Conservation (phyloP, 306 rosid genomes). For the Carpinus viminea region DNA sequence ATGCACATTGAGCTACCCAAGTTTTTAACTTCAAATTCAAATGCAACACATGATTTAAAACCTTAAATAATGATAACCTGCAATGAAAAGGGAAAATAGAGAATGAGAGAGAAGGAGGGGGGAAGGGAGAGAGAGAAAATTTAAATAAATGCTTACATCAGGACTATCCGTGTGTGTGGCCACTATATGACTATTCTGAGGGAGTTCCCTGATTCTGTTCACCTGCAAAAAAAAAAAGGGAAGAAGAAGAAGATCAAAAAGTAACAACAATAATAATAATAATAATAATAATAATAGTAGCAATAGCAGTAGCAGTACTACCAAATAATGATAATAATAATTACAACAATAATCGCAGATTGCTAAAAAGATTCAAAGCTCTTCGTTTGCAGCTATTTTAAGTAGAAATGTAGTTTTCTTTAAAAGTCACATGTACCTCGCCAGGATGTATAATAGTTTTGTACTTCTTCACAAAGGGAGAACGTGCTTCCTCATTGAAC, state of each 20-base stretch:
- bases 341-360: conserved; percentile 6
- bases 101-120: not conserved
- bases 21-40: conserved; percentile 9
- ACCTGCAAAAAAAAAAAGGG: conserved; percentile 50
- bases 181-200: conserved; percentile 84
- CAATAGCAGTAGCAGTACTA: too few species aligned
- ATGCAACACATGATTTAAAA: not conserved
- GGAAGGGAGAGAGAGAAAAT: not conserved
- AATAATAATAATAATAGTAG: too few species aligned
- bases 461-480: conserved; percentile 99
- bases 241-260: too few species aligned
- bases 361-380: not conserved
- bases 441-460: conserved; percentile 99
- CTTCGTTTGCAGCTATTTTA: not conserved
- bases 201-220: conserved; percentile 96
- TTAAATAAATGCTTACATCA: conserved; percentile 59
- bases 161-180: conserved; percentile 99
- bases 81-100: not conserved
- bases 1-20: conserved; percentile 7
- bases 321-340: not conserved
- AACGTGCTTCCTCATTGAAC: conserved; percentile 99
- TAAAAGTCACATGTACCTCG: conserved; percentile 55
- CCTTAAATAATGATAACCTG: not conserved
- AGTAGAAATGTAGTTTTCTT: not conserved
- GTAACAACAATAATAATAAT: too few species aligned